phyloP scores from a whole-genome alignment of 192 early-diverging fungal genomes.

The Allomyces macrogynus region DNA sequence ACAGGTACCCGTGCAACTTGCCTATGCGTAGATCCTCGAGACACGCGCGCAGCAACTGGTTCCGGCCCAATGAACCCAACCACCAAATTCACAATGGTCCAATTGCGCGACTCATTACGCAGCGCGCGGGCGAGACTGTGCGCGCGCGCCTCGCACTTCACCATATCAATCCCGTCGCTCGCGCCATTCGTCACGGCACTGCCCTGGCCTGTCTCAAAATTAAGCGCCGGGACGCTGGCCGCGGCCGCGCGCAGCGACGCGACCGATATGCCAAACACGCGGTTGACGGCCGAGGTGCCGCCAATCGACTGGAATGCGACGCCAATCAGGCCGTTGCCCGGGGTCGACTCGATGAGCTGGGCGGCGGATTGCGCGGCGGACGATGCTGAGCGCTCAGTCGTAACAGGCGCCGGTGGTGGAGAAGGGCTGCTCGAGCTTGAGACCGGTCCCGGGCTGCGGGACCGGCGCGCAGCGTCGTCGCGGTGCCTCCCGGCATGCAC shows the following conservation, averaged over 20 bases:
- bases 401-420: too few relatives aligned
- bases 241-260: not conserved
- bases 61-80: conserved; percentile 2
- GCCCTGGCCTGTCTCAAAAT: conserved; percentile 2
- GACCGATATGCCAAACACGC: not conserved
- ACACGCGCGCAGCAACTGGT: conserved; percentile 1
- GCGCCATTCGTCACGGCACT: not conserved
- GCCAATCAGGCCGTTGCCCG: not conserved
- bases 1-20: not conserved
- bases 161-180: not conserved
- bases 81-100: not conserved
- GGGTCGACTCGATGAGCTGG: not conserved
- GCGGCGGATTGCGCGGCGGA: not conserved
- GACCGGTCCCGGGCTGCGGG: too few relatives aligned
- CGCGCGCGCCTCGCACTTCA: not conserved
- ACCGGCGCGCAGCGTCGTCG: not conserved
- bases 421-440: too few relatives aligned
- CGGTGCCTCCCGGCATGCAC: not conserved
- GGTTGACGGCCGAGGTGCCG: not conserved
- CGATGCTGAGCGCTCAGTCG: not conserved
- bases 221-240: not conserved
- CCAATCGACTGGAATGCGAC: conserved; percentile 1
- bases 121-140: not conserved
- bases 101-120: not conserved
- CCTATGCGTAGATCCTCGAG: not conserved